Evolutionary conservation across 371 early-diverging fungal species (phyloP).

Genomic region (Lichtheimia ornata): DNA sequence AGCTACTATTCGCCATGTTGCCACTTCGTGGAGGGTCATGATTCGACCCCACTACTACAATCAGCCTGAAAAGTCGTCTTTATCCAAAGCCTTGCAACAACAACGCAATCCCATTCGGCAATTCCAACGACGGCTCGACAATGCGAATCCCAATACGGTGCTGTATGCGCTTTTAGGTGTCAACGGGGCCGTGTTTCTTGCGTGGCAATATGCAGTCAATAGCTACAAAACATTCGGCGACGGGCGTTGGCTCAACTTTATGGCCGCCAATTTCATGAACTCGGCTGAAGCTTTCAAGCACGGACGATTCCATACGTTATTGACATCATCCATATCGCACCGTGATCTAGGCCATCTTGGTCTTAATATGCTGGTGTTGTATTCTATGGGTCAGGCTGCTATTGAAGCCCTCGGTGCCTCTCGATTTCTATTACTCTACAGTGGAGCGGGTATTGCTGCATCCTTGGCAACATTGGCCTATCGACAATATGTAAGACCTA

Average conservation of each 20-base stretch:
- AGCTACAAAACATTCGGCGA: constrained; percentile 51
- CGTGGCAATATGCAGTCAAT: constrained; percentile 58
- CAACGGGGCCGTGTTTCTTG: constrained; percentile 48
- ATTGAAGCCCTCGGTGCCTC: constrained; percentile 42
- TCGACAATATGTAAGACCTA: constrained; percentile 36
- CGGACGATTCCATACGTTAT: constrained; percentile 49
- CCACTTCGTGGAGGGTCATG: constrained; percentile 9
- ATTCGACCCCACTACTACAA: constrained; percentile 41
- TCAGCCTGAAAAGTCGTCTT: constrained; percentile 10
- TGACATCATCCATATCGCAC: constrained; percentile 57
- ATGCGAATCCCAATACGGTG: constrained; percentile 38
- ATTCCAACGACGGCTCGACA: constrained; percentile 29
- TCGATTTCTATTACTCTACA: constrained; percentile 44
- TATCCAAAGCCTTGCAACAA: constrained; percentile 23
- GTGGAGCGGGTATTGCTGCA: constrained; percentile 35
- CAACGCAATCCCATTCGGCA: constrained; percentile 26
- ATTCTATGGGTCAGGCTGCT: constrained; percentile 46
- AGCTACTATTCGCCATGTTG: too few species aligned
- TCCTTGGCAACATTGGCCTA: constrained; percentile 30
- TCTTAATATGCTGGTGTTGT: constrained; percentile 55
- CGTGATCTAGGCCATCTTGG: constrained; percentile 48
- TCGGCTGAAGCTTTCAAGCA: constrained; percentile 33
- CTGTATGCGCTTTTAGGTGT: constrained; percentile 48
- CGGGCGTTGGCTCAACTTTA: constrained; percentile 38
- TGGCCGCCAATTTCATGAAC: constrained; percentile 47